Conservation (phyloP, 768 basidiomycete genomes). For the Amanita subjunquillea region DNA sequence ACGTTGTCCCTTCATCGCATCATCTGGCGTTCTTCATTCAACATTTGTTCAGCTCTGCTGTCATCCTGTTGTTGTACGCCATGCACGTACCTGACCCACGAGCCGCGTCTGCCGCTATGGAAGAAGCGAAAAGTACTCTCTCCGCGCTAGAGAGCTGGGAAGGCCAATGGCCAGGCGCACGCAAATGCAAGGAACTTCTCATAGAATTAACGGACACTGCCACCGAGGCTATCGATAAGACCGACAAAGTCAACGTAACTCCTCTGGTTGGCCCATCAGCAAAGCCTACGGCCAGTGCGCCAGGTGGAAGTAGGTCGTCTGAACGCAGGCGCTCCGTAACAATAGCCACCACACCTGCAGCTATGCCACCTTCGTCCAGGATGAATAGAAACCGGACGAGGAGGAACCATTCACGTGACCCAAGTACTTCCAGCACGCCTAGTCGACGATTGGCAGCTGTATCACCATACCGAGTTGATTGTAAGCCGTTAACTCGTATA, state of each 20-base stretch:
- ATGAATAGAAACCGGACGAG: constrained; percentile 39
- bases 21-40: constrained; percentile 87
- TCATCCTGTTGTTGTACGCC: constrained; percentile 75
- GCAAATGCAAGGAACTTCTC: constrained; percentile 78
- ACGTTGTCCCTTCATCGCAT: constrained; percentile 76
- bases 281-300: constrained; percentile 18
- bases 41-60: constrained; percentile 80
- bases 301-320: constrained; percentile 16
- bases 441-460: constrained; percentile 46
- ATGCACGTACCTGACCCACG: constrained; percentile 71
- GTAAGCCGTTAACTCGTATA: constrained; percentile 26
- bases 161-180: constrained; percentile 80
- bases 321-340: constrained; percentile 52
- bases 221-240: constrained; percentile 48
- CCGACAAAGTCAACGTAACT: constrained; percentile 11
- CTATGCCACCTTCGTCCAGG: constrained; percentile 25
- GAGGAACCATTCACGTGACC: constrained; percentile 51
- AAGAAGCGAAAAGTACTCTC: constrained; percentile 69
- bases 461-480: constrained; percentile 57
- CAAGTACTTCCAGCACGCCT: constrained; percentile 25
- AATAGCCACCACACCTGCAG: constrained; percentile 30
- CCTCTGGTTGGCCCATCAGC: constrained; percentile 16
- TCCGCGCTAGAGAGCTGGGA: constrained; percentile 71
- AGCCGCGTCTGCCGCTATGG: constrained; percentile 64
- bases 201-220: constrained; percentile 61